phyloP scores from a whole-genome alignment of 2,329 filamentous ascomycete species.

The Chaetomiaceae sp. region DNA sequence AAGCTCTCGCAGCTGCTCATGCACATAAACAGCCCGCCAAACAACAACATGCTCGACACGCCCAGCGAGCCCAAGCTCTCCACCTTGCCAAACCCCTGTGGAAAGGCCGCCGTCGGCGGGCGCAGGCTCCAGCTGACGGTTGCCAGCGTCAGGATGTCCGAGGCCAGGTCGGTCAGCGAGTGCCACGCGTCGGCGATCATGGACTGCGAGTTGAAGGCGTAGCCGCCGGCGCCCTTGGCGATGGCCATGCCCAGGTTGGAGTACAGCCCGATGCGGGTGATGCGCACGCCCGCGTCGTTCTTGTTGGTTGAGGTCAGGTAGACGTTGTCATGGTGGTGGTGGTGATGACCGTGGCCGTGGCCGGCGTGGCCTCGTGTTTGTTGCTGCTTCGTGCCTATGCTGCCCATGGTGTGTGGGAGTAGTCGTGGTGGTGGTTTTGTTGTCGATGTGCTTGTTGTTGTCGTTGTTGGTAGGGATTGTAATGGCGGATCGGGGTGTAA shows the following conservation, averaged over 20 bases:
- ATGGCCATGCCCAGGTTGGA: conserved; percentile 94
- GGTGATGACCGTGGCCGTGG: conserved; percentile 52
- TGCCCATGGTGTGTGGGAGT: conserved; percentile 17
- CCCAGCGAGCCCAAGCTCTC: conserved; percentile 91
- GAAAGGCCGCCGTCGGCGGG: conserved; percentile 77
- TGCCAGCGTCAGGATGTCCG: conserved; percentile 87
- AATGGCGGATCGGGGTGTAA: conserved; percentile 14
- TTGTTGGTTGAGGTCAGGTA: conserved; percentile 79
- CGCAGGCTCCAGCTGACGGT: conserved; percentile 93
- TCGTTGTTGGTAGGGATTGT: neutral
- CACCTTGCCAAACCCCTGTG: conserved; percentile 93
- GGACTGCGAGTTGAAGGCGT: conserved; percentile 89
- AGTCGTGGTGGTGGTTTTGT: conserved; percentile 29
- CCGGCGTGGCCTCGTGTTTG: conserved; percentile 49
- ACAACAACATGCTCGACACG: conserved; percentile 84
- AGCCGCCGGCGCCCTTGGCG: conserved; percentile 87
- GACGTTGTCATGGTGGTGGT: conserved; percentile 80
- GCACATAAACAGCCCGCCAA: conserved; percentile 89
- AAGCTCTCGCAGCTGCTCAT: conserved; percentile 67
- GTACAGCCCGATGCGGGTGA: conserved; percentile 82
- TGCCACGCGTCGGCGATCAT: conserved; percentile 94
- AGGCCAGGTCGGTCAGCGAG: conserved; percentile 90
- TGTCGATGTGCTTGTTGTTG: conserved; percentile 1
- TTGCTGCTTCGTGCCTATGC: conserved; percentile 41
- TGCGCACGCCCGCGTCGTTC: conserved; percentile 88